Base-by-base conservation (phyloP, 1,284 basidiomycete genomes). In the Ganoderma sinense region DNA sequence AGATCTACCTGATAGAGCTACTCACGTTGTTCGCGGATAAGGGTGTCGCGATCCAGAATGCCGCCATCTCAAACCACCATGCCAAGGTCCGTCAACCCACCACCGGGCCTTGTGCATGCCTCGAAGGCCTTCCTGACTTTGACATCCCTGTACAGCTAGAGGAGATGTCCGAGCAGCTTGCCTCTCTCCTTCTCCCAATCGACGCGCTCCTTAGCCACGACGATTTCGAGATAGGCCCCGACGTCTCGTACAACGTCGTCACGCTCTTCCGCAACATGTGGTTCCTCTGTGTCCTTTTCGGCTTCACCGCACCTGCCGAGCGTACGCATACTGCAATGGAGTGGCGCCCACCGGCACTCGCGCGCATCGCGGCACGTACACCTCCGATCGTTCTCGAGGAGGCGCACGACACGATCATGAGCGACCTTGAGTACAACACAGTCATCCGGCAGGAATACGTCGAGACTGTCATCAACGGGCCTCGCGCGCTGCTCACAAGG, bases 361-460 rank as follows among this genome's bases (percentile, higher is more conserved):
- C 88, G 33, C 89, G 91, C 26, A 97, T 99, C 72, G 94, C 97
- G 40, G 83, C 87, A 43, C 97, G 97, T 81, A 97, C 97, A 1
- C 98, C 97, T 1, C 85, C 91, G 0, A 86, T 98, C 71, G 91
- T 99, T 4, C 83, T 94, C 39, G 96, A 97, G 78, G 90, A 90
- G 69, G 89, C 94, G 0, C 90, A 91, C 73, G 96, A 98, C 80
- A 94, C 93, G 65, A 88, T 97, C 45, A 92, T 92, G 41, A 96
- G 94, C 76, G 96, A 97, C 73, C 87, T 99, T 29, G 96, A 98
- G 79, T 98, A 97, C 80, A 97, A 97, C 80, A 93, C 96, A 10
- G 92, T 97, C 39, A 89, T 99, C 71, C 87, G 95, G n/a, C 93
- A 94, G 75, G 95, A 96, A 77, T 97, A 94, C 77, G 91, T 91